A percentile compares a stretch with the other conserved stretches of the same genome.
phyloP scores from a whole-genome alignment of 352 stramenopile species.

The Paralagenidium karlingii region DNA sequence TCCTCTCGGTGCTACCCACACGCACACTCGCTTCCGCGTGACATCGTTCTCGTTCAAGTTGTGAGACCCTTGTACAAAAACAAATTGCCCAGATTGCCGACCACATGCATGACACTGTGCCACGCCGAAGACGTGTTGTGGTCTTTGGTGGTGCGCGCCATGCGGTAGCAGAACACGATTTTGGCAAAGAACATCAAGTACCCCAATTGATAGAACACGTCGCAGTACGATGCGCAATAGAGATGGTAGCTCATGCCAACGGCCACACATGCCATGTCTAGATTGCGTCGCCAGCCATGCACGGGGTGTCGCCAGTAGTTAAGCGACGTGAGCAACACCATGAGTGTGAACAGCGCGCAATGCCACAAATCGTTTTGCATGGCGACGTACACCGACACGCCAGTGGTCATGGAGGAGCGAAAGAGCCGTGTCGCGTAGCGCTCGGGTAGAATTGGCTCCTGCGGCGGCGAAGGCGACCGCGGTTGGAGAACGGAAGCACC shows the following conservation, averaged over 20 bases:
- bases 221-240: slow-evolving; percentile 42
- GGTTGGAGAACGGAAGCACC: no score
- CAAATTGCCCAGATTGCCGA: slow-evolving; percentile 67
- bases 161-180: slow-evolving; percentile 57
- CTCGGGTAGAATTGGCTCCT: slow-evolving; percentile 37
- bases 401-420: slow-evolving; percentile 59
- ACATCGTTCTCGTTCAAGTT: no score
- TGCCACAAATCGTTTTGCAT: slow-evolving; percentile 41
- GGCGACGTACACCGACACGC: slow-evolving; percentile 40
- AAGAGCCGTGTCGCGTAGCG: slow-evolving; percentile 56
- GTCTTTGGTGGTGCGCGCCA: slow-evolving; percentile 36
- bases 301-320: slow-evolving; percentile 77
- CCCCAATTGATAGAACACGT: slow-evolving; percentile 34
- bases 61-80: slow-evolving; percentile 58
- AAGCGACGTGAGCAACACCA: slow-evolving; percentile 72
- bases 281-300: slow-evolving; percentile 51
- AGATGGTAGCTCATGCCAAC: slow-evolving; percentile 43
- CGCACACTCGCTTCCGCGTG: no score
- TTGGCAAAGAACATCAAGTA: slow-evolving; percentile 59
- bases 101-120: slow-evolving; percentile 66
- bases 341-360: slow-evolving; percentile 39
- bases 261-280: slow-evolving; percentile 57
- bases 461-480: no score
- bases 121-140: slow-evolving; percentile 61
- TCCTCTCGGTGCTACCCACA: no score